Conservation (phyloP, 352 stramenopile genomes). For the Phytophthora parvispora region DNA sequence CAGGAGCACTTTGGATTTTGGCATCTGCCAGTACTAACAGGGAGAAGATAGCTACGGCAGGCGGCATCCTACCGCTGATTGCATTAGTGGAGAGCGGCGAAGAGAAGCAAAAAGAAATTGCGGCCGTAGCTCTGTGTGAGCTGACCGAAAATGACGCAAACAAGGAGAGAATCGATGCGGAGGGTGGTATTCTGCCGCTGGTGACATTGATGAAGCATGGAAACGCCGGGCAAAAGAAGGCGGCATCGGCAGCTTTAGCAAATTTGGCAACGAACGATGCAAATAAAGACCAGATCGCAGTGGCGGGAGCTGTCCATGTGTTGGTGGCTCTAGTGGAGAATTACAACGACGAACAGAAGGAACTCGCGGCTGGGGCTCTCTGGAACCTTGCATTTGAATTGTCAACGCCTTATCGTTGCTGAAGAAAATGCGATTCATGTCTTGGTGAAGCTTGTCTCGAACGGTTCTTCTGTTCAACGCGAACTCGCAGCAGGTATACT, state of each 20-base stretch:
- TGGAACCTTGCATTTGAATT: background rate
- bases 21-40: no score
- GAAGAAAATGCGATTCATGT: background rate
- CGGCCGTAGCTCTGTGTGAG: no score
- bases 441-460: background rate
- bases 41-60: no score
- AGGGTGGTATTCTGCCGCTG: conserved; percentile 3
- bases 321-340: background rate
- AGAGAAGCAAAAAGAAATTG: no score
- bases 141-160: background rate
- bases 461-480: background rate
- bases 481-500: background rate
- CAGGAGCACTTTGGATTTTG: no score
- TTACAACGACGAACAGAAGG: background rate
- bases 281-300: background rate
- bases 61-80: no score
- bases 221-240: background rate
- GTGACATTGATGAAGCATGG: background rate
- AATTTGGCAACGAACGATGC: background rate
- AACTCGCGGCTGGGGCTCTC: background rate
- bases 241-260: background rate
- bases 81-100: no score
- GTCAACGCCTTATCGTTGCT: background rate
- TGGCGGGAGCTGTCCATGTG: background rate
- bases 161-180: background rate